phyloP scores from a whole-genome alignment of 495 filamentous ascomycete species.

The Parathielavia hyrcaniae region DNA sequence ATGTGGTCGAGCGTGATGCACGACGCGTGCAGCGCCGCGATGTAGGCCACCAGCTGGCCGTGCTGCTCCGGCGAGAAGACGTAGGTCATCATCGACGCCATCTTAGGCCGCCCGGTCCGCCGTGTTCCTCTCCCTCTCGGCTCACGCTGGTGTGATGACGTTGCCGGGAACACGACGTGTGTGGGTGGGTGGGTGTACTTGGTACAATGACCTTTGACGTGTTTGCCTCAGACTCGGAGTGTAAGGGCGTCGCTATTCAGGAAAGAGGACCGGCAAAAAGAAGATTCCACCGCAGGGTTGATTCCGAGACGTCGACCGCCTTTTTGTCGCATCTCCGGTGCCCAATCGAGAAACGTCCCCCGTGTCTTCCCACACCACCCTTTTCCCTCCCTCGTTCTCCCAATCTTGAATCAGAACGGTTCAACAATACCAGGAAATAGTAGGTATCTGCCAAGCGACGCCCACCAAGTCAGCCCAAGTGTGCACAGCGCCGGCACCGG shows the following conservation, averaged over 20 bases:
- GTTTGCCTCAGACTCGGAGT: too few relatives aligned
- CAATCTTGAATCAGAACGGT: neutral
- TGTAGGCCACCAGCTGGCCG: slow-evolving; percentile 34
- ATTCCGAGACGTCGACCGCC: slow-evolving; percentile 2
- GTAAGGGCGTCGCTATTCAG: neutral
- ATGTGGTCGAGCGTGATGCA: slow-evolving; percentile 37
- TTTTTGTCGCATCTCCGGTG: slow-evolving; percentile 16
- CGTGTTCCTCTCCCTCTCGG: neutral
- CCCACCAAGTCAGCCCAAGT: slow-evolving; percentile 20
- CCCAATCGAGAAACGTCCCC: slow-evolving; percentile 11
- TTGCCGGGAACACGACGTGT: too few relatives aligned
- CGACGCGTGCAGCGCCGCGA: slow-evolving; percentile 37
- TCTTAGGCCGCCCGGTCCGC: neutral
- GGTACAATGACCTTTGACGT: too few relatives aligned
- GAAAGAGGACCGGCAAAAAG: neutral
- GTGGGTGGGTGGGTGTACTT: too few relatives aligned
- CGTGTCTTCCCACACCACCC: slow-evolving; percentile 5
- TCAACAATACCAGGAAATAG: too few relatives aligned
- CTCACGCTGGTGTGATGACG: too few relatives aligned
- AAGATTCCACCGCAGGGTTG: neutral
- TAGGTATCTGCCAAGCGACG: slow-evolving; percentile 15
- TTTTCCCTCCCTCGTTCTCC: slow-evolving; percentile 3
- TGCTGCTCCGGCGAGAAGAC: slow-evolving; percentile 33
- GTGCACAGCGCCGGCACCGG: slow-evolving; percentile 18
- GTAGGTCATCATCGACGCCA: slow-evolving; percentile 23